Percentiles rank a stretch among this genome's conserved stretches.
Conservation (phyloP, 495 filamentous ascomycete genomes). For the Diplogelasinospora grovesii region DNA sequence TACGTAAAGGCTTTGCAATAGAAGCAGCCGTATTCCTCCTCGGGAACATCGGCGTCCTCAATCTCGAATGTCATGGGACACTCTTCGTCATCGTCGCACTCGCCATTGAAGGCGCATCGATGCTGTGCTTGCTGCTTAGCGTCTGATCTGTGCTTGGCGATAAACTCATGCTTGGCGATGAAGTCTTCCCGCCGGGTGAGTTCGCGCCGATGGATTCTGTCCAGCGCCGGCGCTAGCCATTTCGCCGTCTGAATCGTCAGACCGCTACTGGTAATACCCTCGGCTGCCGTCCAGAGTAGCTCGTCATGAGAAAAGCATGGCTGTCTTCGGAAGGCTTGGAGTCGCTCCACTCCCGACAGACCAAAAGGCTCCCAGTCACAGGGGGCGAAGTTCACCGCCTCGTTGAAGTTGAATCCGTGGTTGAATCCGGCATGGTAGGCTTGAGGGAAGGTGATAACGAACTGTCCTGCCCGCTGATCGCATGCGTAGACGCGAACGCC, state of each 20-base stretch:
- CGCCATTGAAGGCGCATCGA: slow-evolving; percentile 36
- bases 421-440: slow-evolving; percentile 93
- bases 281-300: slow-evolving; percentile 76
- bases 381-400: slow-evolving; percentile 97
- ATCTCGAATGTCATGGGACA: slow-evolving; percentile 42
- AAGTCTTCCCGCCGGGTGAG: slow-evolving; percentile 60
- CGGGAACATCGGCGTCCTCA: slow-evolving; percentile 68
- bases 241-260: slow-evolving; percentile 87
- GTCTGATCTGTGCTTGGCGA: slow-evolving; percentile 52
- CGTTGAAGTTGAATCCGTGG: slow-evolving; percentile 98
- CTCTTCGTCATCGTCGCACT: slow-evolving; percentile 27
- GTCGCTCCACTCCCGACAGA: slow-evolving; percentile 73
- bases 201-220: slow-evolving; percentile 69
- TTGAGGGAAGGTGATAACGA: slow-evolving; percentile 91
- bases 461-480: slow-evolving; percentile 91
- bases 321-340: slow-evolving; percentile 82
- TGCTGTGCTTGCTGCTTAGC: slow-evolving; percentile 28
- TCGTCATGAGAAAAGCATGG: slow-evolving; percentile 98
- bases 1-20: slow-evolving; percentile 92
- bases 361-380: slow-evolving; percentile 96
- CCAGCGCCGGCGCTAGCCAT: slow-evolving; percentile 84
- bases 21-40: slow-evolving; percentile 84
- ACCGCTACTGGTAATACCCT: slow-evolving; percentile 58
- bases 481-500: slow-evolving; percentile 89
- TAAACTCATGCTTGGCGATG: slow-evolving; percentile 50